Conservation (phyloP, 2,329 filamentous ascomycete genomes). For the Ceratocystis papillata region DNA sequence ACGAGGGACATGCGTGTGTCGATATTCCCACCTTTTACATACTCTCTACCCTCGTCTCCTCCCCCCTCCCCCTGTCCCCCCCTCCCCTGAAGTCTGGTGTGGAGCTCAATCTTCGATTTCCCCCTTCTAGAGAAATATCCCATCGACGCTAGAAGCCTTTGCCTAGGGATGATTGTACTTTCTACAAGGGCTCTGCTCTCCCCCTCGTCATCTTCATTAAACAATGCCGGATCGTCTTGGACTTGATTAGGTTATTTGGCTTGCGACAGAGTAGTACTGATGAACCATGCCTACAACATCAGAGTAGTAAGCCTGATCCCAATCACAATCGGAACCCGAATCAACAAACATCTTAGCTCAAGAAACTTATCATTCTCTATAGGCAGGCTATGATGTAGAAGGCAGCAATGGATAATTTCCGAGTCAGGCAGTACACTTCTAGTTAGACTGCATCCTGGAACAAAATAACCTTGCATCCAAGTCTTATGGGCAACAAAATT, state of each 20-base stretch:
- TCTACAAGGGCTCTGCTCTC: neutral
- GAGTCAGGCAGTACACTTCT: neutral
- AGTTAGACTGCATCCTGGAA: neutral
- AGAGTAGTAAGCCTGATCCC: no score
- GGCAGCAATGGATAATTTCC: neutral
- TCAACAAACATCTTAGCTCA: neutral
- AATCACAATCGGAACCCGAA: no score
- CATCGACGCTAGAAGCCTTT: conserved; percentile 6
- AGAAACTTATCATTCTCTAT: neutral
- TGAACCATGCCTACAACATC: no score
- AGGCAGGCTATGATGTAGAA: neutral
- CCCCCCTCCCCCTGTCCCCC: neutral
- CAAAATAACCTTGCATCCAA: neutral
- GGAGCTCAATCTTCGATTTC: neutral
- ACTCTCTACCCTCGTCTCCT: neutral
- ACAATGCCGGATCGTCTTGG: neutral
- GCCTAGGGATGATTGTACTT: neutral
- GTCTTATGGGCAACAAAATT: neutral
- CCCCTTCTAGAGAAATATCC: neutral
- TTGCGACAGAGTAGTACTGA: neutral
- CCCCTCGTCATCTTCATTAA: no score
- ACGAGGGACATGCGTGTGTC: no score
- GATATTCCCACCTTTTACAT: no score
- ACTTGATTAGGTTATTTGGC: neutral
- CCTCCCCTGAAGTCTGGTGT: neutral